A percentile compares a stretch with the other conserved stretches of the same genome.
Conservation (phyloP, 352 stramenopile genomes). For the Globisporangium takayamanum region DNA sequence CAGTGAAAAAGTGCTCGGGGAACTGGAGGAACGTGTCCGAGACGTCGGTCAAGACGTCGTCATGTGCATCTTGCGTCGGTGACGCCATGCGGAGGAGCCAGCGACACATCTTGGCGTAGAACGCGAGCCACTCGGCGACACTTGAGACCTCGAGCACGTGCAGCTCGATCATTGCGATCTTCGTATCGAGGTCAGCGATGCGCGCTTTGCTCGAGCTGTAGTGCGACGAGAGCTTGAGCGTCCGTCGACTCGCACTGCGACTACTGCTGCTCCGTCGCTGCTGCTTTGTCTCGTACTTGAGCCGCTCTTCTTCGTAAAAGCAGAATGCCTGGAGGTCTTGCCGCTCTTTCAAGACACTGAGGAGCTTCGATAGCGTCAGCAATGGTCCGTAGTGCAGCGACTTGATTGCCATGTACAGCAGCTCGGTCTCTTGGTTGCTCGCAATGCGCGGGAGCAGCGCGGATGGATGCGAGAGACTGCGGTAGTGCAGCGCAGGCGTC, state of each 20-base stretch:
- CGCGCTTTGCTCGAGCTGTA: conserved; percentile 55
- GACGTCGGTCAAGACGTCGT: conserved; percentile 34
- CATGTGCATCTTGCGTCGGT: conserved; percentile 35
- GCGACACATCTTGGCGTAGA: conserved; percentile 43
- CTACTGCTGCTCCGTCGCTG: neutral
- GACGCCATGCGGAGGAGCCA: conserved; percentile 48
- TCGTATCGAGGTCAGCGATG: conserved; percentile 39
- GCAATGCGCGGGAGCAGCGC: conserved; percentile 50
- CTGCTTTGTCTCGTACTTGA: conserved; percentile 29
- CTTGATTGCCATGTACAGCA: conserved; percentile 63
- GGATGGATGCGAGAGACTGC: conserved; percentile 37
- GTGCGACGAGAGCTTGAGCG: conserved; percentile 44
- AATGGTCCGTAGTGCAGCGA: conserved; percentile 60
- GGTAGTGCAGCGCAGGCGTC: conserved; percentile 24
- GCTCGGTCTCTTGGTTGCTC: conserved; percentile 43
- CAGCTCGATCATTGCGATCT: conserved; percentile 44
- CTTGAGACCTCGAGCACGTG: conserved; percentile 49
- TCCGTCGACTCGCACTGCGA: conserved; percentile 12
- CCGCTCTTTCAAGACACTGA: conserved; percentile 49
- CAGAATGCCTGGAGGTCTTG: conserved; percentile 61
- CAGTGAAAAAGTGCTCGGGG: conserved; percentile 71
- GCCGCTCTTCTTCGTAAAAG: conserved; percentile 46
- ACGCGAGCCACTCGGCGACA: conserved; percentile 48
- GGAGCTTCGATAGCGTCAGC: conserved; percentile 42
- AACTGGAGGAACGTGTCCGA: conserved; percentile 44